phyloP scores from a whole-genome alignment of 192 early-diverging fungal species.

The Mortierella hygrophila region DNA sequence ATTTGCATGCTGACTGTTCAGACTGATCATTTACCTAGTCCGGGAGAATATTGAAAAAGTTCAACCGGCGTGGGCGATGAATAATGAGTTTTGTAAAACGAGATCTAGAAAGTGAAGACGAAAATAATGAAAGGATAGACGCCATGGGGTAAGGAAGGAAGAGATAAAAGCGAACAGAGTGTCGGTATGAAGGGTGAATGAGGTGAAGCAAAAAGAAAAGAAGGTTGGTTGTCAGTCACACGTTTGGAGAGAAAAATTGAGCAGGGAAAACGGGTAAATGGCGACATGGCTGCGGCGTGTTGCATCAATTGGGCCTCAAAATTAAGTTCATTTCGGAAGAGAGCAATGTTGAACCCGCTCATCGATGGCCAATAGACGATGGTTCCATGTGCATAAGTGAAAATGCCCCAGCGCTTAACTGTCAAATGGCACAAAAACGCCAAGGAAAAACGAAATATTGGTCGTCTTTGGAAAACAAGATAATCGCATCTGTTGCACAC shows the following conservation, averaged over 20 bases:
- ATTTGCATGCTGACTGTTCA: background rate
- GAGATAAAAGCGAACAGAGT: background rate
- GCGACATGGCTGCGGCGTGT: conserved; percentile 15
- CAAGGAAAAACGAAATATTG: background rate
- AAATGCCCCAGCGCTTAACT: background rate
- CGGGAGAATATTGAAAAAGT: background rate
- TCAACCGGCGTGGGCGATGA: background rate
- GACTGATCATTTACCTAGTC: conserved; percentile 6
- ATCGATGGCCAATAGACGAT: background rate
- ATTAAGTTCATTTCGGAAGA: background rate
- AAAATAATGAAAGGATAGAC: background rate
- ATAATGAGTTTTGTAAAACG: background rate
- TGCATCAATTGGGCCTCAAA: conserved; percentile 9
- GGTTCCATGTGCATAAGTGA: background rate
- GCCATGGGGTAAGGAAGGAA: background rate
- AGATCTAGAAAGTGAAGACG: background rate
- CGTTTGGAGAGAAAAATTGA: background rate
- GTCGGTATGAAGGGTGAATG: background rate
- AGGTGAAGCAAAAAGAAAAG: background rate
- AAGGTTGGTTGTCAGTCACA: background rate
- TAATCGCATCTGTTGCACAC: background rate
- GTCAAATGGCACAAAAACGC: background rate
- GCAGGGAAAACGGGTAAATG: conserved; percentile 5
- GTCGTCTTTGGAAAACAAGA: background rate
- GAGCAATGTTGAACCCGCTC: background rate